Evolutionary conservation across 148 eudicot genomes (phyloP), one percentile per base, ranked within the genome.

Genomic region (Vaccinium myrtillus): DNA sequence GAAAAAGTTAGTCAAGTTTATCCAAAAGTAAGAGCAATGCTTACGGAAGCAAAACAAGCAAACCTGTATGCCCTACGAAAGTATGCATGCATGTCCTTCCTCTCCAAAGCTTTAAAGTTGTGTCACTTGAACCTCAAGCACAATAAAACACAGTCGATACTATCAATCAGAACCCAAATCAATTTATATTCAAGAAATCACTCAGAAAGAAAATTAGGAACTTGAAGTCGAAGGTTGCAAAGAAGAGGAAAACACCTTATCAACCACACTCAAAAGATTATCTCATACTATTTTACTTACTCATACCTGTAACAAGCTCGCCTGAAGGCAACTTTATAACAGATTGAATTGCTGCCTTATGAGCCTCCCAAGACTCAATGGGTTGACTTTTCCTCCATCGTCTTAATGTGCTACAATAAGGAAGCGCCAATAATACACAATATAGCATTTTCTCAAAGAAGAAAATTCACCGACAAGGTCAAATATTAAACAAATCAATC

Each of bases 51-150:
- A 19, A 48, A 79, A 16, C 23, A 83, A 49, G 82, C 86, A 13
- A 61, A 97, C 98, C 98, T 89, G 91, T 86, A 84, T 95, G 98
- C 50, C 98, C 98, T 75, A 76, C 84, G 83, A 92, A 94, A 23
- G 98, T 92, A 67, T 91, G 98, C 78, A 89, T 69, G 80, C 98
- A 97, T 48, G 91, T 84, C 88, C 87, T 93, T 81, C 95, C 99
- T 84, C 89, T 93, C 99, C 99, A 97, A 77, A 97, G 92, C 92
- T 97, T 97, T 83, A 94, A 77, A 43, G 98, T 95, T 76, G 91
- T 88, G 90, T 97, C 98, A 89, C 96, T 97, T 69, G 99, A 97
- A 84, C 99, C 98, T 97, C 89, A 79, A 89, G 82, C 77, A 81
- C 86, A 84, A 89, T 81, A 50, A n/a, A 83, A 85, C 61, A 71